phyloP scores from a whole-genome alignment of 371 early-diverging fungal species.

The Paraphysoderma sedebokerense region DNA sequence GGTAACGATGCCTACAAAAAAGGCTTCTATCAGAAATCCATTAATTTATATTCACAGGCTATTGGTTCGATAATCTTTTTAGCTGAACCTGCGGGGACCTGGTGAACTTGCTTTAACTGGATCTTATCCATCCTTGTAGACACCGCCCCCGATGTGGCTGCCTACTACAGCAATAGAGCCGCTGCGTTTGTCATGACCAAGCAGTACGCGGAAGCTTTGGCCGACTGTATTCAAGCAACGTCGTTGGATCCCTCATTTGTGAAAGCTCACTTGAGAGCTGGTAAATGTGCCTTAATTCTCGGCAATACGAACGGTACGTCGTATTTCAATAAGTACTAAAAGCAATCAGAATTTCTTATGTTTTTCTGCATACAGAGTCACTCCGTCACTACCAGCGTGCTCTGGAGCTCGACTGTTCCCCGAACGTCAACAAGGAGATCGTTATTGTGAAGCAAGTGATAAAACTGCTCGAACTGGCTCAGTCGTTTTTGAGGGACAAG shows the following conservation, averaged over 20 bases:
- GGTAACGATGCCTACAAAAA: constrained; percentile 38
- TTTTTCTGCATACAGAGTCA: constrained; percentile 15
- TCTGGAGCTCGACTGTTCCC: constrained; percentile 19
- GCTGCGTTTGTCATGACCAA: constrained; percentile 59
- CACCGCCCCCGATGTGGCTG: constrained; percentile 37
- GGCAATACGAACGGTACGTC: constrained; percentile 28
- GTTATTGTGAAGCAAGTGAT: constrained; percentile 26
- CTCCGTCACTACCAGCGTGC: constrained; percentile 22
- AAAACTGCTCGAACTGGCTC: constrained; percentile 35
- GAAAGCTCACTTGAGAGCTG: constrained; percentile 51
- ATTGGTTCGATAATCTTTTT: constrained; percentile 36
- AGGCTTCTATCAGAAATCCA: constrained; percentile 38
- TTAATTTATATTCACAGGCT: constrained; percentile 34
- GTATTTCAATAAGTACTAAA: not conserved
- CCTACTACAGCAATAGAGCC: constrained; percentile 62
- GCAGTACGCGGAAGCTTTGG: constrained; percentile 39
- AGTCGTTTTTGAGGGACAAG: constrained; percentile 26
- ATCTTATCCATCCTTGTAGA: constrained; percentile 11
- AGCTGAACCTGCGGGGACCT: not conserved
- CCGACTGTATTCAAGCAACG: constrained; percentile 49
- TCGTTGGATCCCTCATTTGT: constrained; percentile 38
- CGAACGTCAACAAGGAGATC: constrained; percentile 24
- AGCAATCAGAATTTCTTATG: not conserved
- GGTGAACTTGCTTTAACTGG: not conserved
- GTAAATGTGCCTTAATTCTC: constrained; percentile 48